These are phyloP conservation scores for Sequoiadendron giganteum DNA, from an alignment of 75 land plant genomes.

Conservation along the genomic window DNA sequence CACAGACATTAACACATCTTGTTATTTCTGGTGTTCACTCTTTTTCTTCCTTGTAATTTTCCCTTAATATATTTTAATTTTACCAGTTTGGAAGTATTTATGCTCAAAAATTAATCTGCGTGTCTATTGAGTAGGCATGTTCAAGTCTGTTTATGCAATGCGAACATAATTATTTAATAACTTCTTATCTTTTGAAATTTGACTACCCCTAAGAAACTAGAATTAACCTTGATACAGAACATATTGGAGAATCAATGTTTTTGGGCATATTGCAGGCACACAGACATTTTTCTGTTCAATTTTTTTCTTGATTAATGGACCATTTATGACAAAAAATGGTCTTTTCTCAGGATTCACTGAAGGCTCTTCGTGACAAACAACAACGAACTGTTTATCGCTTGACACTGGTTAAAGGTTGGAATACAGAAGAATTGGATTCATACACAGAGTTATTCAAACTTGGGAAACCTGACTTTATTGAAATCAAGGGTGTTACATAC, in stretches of 20 bases:
- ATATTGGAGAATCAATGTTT: neutral
- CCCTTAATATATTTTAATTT: neutral
- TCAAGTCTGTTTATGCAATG: neutral
- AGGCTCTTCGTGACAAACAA: conserved; percentile 67
- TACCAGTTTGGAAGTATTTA: neutral
- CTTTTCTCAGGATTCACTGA: conserved; percentile 75
- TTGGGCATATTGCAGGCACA: neutral
- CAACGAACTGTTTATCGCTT: conserved; percentile 92
- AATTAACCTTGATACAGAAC: neutral
- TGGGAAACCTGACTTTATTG: conserved; percentile 91
- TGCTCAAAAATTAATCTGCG: neutral
- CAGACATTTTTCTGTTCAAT: neutral
- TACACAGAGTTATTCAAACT: conserved; percentile 66
- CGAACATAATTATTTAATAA: neutral
- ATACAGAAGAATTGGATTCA: conserved; percentile 80
- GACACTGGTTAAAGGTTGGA: conserved; percentile 97
- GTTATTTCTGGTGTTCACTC: neutral
- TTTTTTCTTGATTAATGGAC: neutral
- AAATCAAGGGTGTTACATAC: conserved; percentile 96
- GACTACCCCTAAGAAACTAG: neutral
- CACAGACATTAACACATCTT: neutral
- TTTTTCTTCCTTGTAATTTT: neutral
- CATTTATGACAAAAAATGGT: neutral
- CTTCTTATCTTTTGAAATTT: neutral
- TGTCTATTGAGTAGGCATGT: neutral